Conservation (phyloP, 768 basidiomycete species). For the Boletus vermiculosoides region DNA sequence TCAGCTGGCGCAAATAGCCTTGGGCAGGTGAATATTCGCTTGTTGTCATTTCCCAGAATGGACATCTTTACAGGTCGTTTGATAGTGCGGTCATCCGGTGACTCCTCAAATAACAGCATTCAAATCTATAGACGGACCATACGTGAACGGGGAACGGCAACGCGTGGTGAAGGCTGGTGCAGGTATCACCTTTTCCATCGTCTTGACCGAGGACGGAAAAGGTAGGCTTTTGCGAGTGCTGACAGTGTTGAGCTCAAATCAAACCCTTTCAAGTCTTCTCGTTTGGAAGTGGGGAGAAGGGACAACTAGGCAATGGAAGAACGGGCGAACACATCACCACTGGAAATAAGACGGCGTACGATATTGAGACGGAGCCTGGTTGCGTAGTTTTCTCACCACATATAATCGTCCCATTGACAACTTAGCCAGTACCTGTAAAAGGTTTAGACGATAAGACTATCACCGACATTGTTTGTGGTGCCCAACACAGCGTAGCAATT, state of each 20-base stretch:
- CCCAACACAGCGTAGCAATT: slow-evolving; percentile 83
- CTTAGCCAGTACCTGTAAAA: slow-evolving; percentile 61
- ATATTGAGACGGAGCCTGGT: slow-evolving; percentile 70
- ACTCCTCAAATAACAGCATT: slow-evolving; percentile 67
- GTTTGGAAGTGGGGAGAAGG: slow-evolving; percentile 89
- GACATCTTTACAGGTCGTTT: background rate
- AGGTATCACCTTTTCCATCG: slow-evolving; percentile 80
- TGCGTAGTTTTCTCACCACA: slow-evolving; percentile 31
- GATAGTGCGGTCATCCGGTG: slow-evolving; percentile 68
- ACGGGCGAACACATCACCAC: slow-evolving; percentile 91
- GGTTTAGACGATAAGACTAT: slow-evolving; percentile 78
- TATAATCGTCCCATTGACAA: slow-evolving; percentile 4
- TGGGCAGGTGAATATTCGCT: slow-evolving; percentile 62
- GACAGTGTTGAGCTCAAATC: background rate
- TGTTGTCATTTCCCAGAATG: background rate
- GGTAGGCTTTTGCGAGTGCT: slow-evolving; percentile 40
- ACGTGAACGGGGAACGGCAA: slow-evolving; percentile 58
- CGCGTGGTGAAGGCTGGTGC: slow-evolving; percentile 72
- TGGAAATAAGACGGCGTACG: slow-evolving; percentile 81
- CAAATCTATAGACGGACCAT: slow-evolving; percentile 58
- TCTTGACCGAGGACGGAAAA: slow-evolving; percentile 81
- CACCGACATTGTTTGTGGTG: slow-evolving; percentile 78
- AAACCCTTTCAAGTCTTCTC: slow-evolving; percentile 60
- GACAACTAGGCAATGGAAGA: slow-evolving; percentile 89
- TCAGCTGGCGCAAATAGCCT: slow-evolving; percentile 75